Conservation (phyloP, 164 flowering plant species). For the Tinospora cordifolia region DNA sequence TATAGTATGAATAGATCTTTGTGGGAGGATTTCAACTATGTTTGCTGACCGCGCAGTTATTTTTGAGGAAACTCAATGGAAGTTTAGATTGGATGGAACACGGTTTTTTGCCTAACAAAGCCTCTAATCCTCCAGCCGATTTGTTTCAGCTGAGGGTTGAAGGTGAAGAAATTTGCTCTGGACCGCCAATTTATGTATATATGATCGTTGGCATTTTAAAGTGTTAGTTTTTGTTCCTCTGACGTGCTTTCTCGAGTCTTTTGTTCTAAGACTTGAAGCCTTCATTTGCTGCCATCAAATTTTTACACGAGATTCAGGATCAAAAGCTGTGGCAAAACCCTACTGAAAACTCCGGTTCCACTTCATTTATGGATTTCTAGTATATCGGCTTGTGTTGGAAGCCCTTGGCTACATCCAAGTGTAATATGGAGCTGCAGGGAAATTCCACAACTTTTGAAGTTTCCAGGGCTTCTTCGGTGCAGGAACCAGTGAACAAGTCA, state of each 20-base stretch:
- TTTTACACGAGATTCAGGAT: conserved; percentile 6
- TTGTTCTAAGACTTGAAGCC: conserved; percentile 54
- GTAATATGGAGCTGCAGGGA: conserved; percentile 48
- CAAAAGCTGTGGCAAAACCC: conserved; percentile 12
- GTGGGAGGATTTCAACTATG: conserved; percentile 1
- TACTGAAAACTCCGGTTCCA: conserved; percentile 12
- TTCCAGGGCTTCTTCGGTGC: conserved; percentile 36
- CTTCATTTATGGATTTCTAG: conserved; percentile 12
- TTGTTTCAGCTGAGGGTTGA: conserved; percentile 18
- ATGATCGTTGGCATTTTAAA: too few species aligned
- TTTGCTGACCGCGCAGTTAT: not conserved
- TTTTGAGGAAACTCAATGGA: not conserved
- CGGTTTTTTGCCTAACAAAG: conserved; percentile 8
- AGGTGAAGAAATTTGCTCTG: conserved; percentile 9
- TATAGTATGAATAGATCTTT: not conserved
- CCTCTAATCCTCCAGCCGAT: conserved; percentile 15
- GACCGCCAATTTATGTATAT: not conserved
- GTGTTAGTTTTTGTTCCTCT: not conserved
- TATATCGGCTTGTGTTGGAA: conserved; percentile 36
- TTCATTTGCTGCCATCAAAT: conserved; percentile 34
- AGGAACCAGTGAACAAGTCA: conserved; percentile 39
- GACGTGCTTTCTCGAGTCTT: conserved; percentile 31
- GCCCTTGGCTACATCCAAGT: conserved; percentile 54
- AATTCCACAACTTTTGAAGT: conserved; percentile 37
- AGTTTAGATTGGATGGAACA: conserved; percentile 9